Evolutionary conservation across 805 yeast species (phyloP).

Genomic region (Grigorovia jiainica): DNA sequence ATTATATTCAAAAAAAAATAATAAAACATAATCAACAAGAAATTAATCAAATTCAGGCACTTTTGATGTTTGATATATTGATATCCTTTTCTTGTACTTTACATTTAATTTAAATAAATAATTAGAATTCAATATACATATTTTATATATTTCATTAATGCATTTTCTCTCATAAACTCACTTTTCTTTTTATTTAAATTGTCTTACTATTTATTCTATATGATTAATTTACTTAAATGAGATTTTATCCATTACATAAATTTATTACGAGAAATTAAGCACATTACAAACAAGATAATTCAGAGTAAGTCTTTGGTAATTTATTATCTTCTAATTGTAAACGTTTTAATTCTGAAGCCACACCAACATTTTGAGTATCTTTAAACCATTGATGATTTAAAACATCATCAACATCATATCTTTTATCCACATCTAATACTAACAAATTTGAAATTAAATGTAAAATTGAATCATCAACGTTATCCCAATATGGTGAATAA

Average conservation of each 20-base stretch:
- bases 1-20: not conserved
- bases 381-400: constrained; percentile 80
- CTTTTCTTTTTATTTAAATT: too few relatives aligned
- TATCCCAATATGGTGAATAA: constrained; percentile 74
- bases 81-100: too few relatives aligned
- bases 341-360: constrained; percentile 15
- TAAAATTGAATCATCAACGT: constrained; percentile 51
- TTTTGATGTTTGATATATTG: too few relatives aligned
- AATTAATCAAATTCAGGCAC: too few relatives aligned
- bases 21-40: not conserved
- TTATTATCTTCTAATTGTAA: constrained; percentile 24
- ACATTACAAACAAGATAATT: constrained; percentile 24
- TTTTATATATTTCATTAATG: too few relatives aligned
- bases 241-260: too few relatives aligned
- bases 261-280: too few relatives aligned
- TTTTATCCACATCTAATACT: constrained; percentile 52
- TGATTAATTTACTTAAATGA: too few relatives aligned
- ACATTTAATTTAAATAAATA: too few relatives aligned
- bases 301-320: constrained; percentile 32
- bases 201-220: too few relatives aligned
- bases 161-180: too few relatives aligned
- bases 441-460: constrained; percentile 57
- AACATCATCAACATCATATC: constrained; percentile 81
- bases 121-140: too few relatives aligned
- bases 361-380: constrained; percentile 6